Conservation (phyloP, 1,284 basidiomycete genomes). For the Porogramme epimiltina region DNA sequence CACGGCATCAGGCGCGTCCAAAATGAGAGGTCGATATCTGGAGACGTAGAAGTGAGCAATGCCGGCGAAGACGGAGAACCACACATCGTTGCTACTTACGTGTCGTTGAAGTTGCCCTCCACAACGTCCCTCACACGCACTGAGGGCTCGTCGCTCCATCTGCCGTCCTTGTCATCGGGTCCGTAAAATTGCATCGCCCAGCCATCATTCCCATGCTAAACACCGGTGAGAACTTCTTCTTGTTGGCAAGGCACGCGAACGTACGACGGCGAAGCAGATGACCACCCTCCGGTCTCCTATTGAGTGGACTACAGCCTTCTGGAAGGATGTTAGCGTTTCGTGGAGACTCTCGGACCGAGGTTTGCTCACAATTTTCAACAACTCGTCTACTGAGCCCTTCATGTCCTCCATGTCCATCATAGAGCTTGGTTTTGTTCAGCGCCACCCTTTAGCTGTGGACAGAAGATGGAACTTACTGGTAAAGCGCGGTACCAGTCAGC, state of each 20-base stretch:
- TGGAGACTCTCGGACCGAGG: neutral
- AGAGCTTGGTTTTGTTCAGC: constrained; percentile 33
- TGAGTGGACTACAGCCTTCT: constrained; percentile 40
- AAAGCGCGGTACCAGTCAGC: constrained; percentile 36
- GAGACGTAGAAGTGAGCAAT: constrained; percentile 21
- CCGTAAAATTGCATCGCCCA: constrained; percentile 17
- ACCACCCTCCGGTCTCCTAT: constrained; percentile 40
- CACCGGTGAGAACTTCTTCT: neutral
- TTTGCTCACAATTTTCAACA: constrained; percentile 2
- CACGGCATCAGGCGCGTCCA: constrained; percentile 22
- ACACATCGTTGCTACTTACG: neutral
- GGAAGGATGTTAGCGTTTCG: neutral
- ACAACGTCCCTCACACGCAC: neutral
- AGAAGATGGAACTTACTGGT: constrained; percentile 38
- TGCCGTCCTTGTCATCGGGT: constrained; percentile 7
- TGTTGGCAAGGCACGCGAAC: neutral
- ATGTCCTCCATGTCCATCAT: constrained; percentile 40
- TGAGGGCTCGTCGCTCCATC: constrained; percentile 11
- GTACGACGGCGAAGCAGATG: constrained; percentile 34
- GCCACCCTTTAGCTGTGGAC: neutral
- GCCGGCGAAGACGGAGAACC: too few species aligned
- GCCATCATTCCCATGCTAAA: constrained; percentile 10
- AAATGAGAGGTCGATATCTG: constrained; percentile 32
- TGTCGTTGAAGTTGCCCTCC: neutral
- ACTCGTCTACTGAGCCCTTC: constrained; percentile 21